Base-by-base conservation (phyloP, 2,329 filamentous ascomycete species). In the Trichoderma sp. region DNA sequence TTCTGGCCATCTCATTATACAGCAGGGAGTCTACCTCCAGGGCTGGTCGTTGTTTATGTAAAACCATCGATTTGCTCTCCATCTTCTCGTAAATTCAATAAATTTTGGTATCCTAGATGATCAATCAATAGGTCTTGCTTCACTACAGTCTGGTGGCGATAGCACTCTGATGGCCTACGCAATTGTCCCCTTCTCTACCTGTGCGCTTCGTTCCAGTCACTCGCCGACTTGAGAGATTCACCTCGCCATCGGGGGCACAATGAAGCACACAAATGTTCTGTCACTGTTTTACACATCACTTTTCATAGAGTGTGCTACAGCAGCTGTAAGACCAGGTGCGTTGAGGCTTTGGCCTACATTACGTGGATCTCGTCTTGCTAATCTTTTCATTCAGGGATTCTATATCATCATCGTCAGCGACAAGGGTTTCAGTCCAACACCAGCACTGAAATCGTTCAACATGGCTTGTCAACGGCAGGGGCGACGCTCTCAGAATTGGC, bases 201-300 rank as follows among this genome's bases (percentile, higher is more conserved):
- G 27, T 42, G 22, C n/a, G 61, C n/a, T 6, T 5, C n/a, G 34
- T 13, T 27, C 8, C 9, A 48, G 19, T 13, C 37, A 42, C 15
- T 17, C 19, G 4, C 15, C 32, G n/a, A 25, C 37, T n/a, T 45
- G 50, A 56, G 29, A 6, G 19, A 22, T 34, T 48, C n/a, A 10
- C 8, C 12, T 10, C 4, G 19, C 27, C 35, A 34, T 25, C n/a
- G 37, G 37, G 10, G 25, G 8, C 22, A 70, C 50, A 15, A 74
- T 74, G 73, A 73, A 69, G 66, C 19, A 69, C 45, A 54, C 50
- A 19, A 52, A 68, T 39, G 50, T 53, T 48, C 35, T 67, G 61
- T 69, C 73, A 68, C 59, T 73, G 65, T 65, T 73, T 12, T 64
- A 65, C 56, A 67, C 70, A 57, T 64, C 67, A 25, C 22, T 73